A percentile compares a stretch with the other conserved stretches of the same genome.
These are phyloP conservation scores for Aspergillus conjunctus DNA, from an alignment of 495 filamentous ascomycete genomes.

Conservation along the genomic window DNA sequence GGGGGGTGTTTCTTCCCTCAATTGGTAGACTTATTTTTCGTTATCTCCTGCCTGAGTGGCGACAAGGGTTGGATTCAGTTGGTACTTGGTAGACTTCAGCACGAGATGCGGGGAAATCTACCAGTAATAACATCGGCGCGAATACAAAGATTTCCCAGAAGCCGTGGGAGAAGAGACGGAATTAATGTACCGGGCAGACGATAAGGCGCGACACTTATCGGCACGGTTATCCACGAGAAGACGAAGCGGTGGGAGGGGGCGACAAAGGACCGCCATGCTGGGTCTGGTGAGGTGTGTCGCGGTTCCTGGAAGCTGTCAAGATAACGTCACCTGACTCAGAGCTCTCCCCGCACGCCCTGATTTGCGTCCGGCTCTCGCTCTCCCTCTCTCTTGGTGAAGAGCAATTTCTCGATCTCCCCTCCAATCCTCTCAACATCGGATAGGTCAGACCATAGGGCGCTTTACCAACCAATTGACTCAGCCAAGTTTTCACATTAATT, in stretches of 20 bases:
- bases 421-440: background rate
- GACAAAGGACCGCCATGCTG: background rate
- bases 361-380: background rate
- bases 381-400: background rate
- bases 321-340: slow-evolving; percentile 20
- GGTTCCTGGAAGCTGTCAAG: slow-evolving; percentile 6
- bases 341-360: slow-evolving; percentile 20
- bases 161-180: background rate
- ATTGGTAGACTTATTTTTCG: too few relatives aligned
- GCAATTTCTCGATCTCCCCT: background rate
- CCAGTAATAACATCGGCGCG: background rate
- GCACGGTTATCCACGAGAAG: background rate
- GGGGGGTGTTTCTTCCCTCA: too few relatives aligned
- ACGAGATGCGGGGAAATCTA: background rate
- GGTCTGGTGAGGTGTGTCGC: background rate
- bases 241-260: background rate
- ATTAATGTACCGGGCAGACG: background rate
- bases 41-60: background rate
- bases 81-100: background rate
- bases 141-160: background rate
- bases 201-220: too few relatives aligned
- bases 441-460: background rate
- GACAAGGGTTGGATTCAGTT: background rate
- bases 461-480: background rate
- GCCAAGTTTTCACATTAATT: background rate